Evolutionary conservation across 148 eudicot genomes (phyloP), one percentile per base, ranked within the genome.

Genomic region (Bassia scoparia): DNA sequence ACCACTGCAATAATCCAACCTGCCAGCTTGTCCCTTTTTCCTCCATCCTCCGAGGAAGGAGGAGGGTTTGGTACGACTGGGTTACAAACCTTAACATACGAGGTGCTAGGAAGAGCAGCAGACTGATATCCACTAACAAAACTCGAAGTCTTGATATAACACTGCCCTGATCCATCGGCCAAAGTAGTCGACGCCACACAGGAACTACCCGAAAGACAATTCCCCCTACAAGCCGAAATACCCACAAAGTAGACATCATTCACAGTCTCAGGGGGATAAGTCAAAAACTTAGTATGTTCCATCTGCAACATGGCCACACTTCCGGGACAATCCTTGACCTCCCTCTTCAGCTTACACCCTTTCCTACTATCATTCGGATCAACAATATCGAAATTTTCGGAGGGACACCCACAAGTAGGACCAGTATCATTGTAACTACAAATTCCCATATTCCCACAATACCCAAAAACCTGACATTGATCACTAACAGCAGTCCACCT

Each of bases 371-470:
- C 91, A 12, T 43, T 76, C 13, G 79, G 77, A 79, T 94, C 96
- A 38, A 86, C 61, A 0, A 49, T 78, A 4, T 83, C 93, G 24
- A 94, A 94, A 80, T 91, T 94, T 73, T 79, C 67, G 0, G 98
- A 94, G 4, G 98, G 91, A 64, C 98, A 94, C 27, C 84, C 87
- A 72, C 98, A 94, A 63, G 83, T 59, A 3, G 97, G 97, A 44
- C 64, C n/a, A 8, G 91, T 76, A 41, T 88, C 88, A 66, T 91
- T 89, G 82, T 94, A 94, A 64, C 90, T 91, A 74, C 98, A 94
- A n/a, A 94, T 77, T 17, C 98, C 98, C 73, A 85, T 71, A 59
- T 89, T 85, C 69, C 98, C 98, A 84, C 98, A 94, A 24, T 78
- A 94, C n/a, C 97, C 98, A 68, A 81, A 94, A 50, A 94, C 92